These are phyloP conservation scores for bread wheat (Triticum aestivum) DNA, from an alignment of 176 grass and related monocot species.

Conservation along the genomic window IWGSC_CS_RefSeq_v2.1 NC_057807.1:688755304-688755803, in stretches of 20 bases:
- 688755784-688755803: too few species aligned
- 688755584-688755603: neutral
- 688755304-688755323: slow-evolving; percentile 43
- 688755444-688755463: slow-evolving; percentile 35
- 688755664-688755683: too few species aligned
- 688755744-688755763: too few species aligned
- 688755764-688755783: too few species aligned
- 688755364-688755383: slow-evolving; percentile 42
- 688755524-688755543: slow-evolving; percentile 40
- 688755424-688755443: slow-evolving; percentile 53
- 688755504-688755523: slow-evolving; percentile 45
- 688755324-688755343: slow-evolving; percentile 20
- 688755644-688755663: too few species aligned
- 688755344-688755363: slow-evolving; percentile 15
- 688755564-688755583: neutral
- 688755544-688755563: too few species aligned
- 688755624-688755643: too few species aligned
- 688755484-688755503: slow-evolving; percentile 39
- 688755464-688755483: slow-evolving; percentile 27
- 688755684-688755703: too few species aligned
- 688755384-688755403: slow-evolving; percentile 59
- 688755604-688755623: too few species aligned
- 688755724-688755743: too few species aligned
- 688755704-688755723: too few species aligned
- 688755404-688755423: neutral